These are phyloP conservation scores for Cercophora newfieldiana DNA, from an alignment of 495 filamentous ascomycete genomes.

Conservation along the genomic window DNA sequence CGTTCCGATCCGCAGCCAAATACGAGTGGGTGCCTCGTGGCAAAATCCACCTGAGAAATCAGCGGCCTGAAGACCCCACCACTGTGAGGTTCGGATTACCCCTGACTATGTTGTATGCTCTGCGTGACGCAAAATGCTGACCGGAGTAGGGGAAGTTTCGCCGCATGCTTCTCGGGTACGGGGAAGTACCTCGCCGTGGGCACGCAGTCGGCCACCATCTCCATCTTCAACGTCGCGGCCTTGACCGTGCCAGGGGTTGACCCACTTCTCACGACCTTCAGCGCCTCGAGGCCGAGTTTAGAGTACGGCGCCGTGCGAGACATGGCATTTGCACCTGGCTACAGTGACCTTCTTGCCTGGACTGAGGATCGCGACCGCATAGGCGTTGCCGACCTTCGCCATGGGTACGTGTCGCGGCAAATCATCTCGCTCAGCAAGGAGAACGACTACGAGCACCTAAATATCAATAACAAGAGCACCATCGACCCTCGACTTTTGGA, in stretches of 20 bases:
- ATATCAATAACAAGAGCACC: constrained; percentile 43
- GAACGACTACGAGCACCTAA: constrained; percentile 54
- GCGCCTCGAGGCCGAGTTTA: constrained; percentile 57
- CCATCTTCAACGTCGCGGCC: constrained; percentile 47
- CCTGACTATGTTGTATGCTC: not conserved
- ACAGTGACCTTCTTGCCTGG: constrained; percentile 91
- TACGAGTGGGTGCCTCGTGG: constrained; percentile 45
- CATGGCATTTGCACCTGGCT: constrained; percentile 86
- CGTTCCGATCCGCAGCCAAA: constrained; percentile 13
- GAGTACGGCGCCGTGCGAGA: constrained; percentile 80
- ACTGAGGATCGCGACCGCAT: constrained; percentile 83
- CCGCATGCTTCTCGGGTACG: constrained; percentile 53
- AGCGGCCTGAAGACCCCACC: constrained; percentile 46
- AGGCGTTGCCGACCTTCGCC: constrained; percentile 81
- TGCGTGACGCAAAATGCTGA: constrained; percentile 12
- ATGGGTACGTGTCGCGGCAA: constrained; percentile 73
- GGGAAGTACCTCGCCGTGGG: constrained; percentile 55
- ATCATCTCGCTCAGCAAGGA: constrained; percentile 63
- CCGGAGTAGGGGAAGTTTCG: constrained; percentile 52
- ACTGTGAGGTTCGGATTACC: constrained; percentile 34
- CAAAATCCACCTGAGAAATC: constrained; percentile 50
- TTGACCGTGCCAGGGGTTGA: constrained; percentile 40
- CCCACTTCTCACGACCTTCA: constrained; percentile 45
- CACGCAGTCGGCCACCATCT: constrained; percentile 59
- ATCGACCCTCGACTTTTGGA: constrained; percentile 54